These are phyloP conservation scores for Microstroma glucosiphilum DNA, from an alignment of 1,284 basidiomycete genomes.

Conservation along the genomic window DNA sequence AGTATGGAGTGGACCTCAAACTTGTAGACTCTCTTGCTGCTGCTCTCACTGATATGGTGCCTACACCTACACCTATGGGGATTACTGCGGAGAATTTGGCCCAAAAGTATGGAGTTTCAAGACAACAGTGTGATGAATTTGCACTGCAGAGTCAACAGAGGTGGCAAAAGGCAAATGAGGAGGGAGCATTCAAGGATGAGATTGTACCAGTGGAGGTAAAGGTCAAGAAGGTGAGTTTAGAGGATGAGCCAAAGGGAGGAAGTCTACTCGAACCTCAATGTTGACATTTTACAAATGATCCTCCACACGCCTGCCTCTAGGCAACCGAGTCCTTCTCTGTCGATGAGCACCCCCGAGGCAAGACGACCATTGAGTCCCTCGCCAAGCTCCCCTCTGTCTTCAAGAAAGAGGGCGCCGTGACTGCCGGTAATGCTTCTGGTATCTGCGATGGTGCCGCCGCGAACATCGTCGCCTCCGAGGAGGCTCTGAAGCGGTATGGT, in stretches of 20 bases:
- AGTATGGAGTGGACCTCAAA: constrained; percentile 57
- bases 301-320: constrained; percentile 6
- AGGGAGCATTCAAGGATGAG: constrained; percentile 53
- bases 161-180: constrained; percentile 53
- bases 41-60: constrained; percentile 56
- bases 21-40: constrained; percentile 58
- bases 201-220: constrained; percentile 51
- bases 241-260: not conserved
- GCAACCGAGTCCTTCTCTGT: constrained; percentile 36
- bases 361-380: constrained; percentile 85
- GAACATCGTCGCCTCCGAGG: constrained; percentile 82
- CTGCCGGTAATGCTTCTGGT: constrained; percentile 90
- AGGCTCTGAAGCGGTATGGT: constrained; percentile 79
- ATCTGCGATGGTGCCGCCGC: constrained; percentile 97
- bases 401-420: constrained; percentile 80
- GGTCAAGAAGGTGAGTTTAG: constrained; percentile 33
- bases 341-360: constrained; percentile 61
- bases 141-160: constrained; percentile 51
- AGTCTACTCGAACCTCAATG: not conserved
- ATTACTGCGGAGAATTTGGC: constrained; percentile 83
- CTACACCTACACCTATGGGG: constrained; percentile 56
- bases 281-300: not conserved
- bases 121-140: constrained; percentile 70
- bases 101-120: constrained; percentile 71
- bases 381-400: constrained; percentile 80